These are phyloP conservation scores for Poa pratensis DNA, from an alignment of 176 grass and related monocot genomes.

Conservation along the genomic window DNA sequence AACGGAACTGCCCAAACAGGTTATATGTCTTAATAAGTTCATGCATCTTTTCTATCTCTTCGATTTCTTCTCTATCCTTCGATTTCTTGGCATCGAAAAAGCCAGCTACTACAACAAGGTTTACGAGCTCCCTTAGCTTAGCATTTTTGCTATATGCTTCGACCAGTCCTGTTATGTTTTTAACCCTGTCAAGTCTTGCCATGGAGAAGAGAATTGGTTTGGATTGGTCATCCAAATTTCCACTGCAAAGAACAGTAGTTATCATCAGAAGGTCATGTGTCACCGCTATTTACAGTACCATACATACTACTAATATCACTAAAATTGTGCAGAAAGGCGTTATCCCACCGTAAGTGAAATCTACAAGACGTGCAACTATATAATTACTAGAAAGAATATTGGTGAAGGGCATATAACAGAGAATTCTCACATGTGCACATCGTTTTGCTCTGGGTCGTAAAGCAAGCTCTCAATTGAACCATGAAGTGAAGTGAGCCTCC, in stretches of 20 bases:
- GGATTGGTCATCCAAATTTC: conserved; percentile 76
- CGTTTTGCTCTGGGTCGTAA: conserved; percentile 82
- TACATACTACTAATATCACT: not conserved
- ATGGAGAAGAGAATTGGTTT: conserved; percentile 97
- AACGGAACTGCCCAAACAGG: conserved; percentile 86
- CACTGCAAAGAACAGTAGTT: conserved; percentile 56
- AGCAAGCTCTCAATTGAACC: conserved; percentile 79
- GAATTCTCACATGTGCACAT: conserved; percentile 84
- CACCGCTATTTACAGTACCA: not conserved
- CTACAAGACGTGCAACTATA: not conserved
- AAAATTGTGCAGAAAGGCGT: not conserved
- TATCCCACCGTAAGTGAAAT: not conserved
- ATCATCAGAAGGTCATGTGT: not conserved
- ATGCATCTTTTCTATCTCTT: conserved; percentile 94
- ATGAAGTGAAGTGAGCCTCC: conserved; percentile 87
- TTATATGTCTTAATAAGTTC: conserved; percentile 70
- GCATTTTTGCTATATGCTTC: conserved; percentile 67
- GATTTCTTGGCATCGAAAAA: conserved; percentile 77
- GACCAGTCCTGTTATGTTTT: conserved; percentile 94
- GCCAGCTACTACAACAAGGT: conserved; percentile 90
- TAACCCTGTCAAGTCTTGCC: conserved; percentile 89
- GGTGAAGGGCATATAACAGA: not conserved
- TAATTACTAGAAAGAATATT: not conserved
- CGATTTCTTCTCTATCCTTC: conserved; percentile 81
- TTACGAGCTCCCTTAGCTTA: conserved; percentile 69